phyloP scores from a whole-genome alignment of 768 basidiomycete genomes.

The Auriscalpium orientale region DNA sequence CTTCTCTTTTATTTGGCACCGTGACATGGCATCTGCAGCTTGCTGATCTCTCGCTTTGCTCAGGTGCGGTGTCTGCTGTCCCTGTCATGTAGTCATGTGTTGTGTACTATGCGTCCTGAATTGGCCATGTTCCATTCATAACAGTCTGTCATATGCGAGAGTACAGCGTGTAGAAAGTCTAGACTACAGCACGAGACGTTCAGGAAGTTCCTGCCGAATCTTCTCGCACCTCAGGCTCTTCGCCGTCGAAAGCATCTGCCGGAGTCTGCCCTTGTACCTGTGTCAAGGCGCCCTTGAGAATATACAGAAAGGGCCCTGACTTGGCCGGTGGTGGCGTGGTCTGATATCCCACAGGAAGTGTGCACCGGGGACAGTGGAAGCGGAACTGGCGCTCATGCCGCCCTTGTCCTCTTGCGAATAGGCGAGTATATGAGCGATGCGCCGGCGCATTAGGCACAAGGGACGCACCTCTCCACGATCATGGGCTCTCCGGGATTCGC shows the following conservation, averaged over 20 bases:
- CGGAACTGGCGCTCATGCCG: constrained; percentile 73
- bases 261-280: constrained; percentile 85
- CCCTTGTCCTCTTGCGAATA: constrained; percentile 35
- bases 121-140: neutral
- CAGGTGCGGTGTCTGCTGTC: neutral
- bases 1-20: neutral
- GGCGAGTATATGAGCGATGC: constrained; percentile 18
- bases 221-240: constrained; percentile 12
- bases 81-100: too few relatives aligned
- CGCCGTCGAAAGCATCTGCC: constrained; percentile 69
- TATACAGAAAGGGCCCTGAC: constrained; percentile 71
- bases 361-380: constrained; percentile 63
- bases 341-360: constrained; percentile 70
- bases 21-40: neutral
- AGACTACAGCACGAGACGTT: too few relatives aligned
- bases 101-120: neutral
- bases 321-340: constrained; percentile 68
- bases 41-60: neutral
- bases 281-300: constrained; percentile 76
- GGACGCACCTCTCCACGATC: constrained; percentile 66
- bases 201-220: neutral
- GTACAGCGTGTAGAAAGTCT: neutral
- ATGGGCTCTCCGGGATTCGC: constrained; percentile 61
- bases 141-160: neutral
- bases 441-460: constrained; percentile 5